Conservation (phyloP, 179 eudicot species). For the Silene noctiflora region DNA sequence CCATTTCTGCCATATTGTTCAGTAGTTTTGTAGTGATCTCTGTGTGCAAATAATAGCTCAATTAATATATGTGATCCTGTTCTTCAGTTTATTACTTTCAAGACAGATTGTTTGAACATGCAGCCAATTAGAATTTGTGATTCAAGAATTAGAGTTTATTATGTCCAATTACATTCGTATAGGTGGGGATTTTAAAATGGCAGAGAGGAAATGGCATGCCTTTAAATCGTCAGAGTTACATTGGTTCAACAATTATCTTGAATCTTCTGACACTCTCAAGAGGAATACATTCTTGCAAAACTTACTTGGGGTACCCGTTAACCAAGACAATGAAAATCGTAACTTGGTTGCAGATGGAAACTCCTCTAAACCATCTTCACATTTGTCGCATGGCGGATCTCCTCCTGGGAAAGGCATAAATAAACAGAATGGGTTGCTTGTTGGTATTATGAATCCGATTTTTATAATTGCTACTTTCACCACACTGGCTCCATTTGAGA, state of each 20-base stretch:
- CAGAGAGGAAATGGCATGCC: neutral
- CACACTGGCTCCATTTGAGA: constrained; percentile 20
- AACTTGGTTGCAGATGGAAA: too few relatives aligned
- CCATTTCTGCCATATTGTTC: too few relatives aligned
- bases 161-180: neutral
- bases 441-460: neutral
- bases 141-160: too few relatives aligned
- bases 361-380: too few relatives aligned
- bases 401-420: neutral
- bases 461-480: too few relatives aligned
- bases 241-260: neutral
- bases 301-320: neutral
- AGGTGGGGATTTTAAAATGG: constrained; percentile 6
- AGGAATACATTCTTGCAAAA: neutral
- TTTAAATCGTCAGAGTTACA: constrained; percentile 7
- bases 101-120: too few relatives aligned
- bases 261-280: constrained; percentile 1
- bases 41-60: too few relatives aligned
- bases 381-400: neutral
- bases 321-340: constrained; percentile 6
- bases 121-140: too few relatives aligned
- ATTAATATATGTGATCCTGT: too few relatives aligned
- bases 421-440: too few relatives aligned
- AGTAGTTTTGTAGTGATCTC: too few relatives aligned
- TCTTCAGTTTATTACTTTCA: too few relatives aligned